Evolutionary conservation across 495 filamentous ascomycete genomes (phyloP).

Genomic region (Aspergillus cristatus): DNA sequence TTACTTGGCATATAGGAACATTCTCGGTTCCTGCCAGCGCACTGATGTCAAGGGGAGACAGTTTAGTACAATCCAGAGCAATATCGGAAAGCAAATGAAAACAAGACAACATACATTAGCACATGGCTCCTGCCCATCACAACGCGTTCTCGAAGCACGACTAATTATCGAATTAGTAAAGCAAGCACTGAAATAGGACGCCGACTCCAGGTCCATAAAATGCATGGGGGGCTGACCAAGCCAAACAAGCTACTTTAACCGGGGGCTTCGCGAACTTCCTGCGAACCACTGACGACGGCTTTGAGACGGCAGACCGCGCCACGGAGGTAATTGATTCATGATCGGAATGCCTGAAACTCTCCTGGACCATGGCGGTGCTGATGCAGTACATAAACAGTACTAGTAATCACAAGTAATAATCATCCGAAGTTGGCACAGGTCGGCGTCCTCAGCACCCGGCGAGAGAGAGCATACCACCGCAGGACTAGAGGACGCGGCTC

Average conservation of each 20-base stretch:
- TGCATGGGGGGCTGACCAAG: conserved; percentile 39
- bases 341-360: too few relatives aligned
- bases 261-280: conserved; percentile 48
- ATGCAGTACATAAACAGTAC: too few relatives aligned
- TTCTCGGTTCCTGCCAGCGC: conserved; percentile 40
- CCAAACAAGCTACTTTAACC: conserved; percentile 55
- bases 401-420: too few relatives aligned
- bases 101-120: conserved; percentile 39
- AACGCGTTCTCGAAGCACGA: conserved; percentile 49
- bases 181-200: background rate
- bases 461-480: too few relatives aligned
- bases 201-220: background rate
- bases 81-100: background rate
- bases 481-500: too few relatives aligned
- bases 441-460: too few relatives aligned
- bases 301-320: background rate
- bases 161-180: conserved; percentile 18
- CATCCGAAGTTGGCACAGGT: too few relatives aligned
- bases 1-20: conserved; percentile 51
- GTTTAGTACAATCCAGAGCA: background rate
- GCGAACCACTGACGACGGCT: conserved; percentile 22
- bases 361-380: too few relatives aligned
- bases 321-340: too few relatives aligned
- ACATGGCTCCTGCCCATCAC: conserved; percentile 48
- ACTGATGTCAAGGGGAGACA: conserved; percentile 22